Evolutionary conservation across 495 filamentous ascomycete genomes (phyloP).

Genomic region (Acidomyces sp.): DNA sequence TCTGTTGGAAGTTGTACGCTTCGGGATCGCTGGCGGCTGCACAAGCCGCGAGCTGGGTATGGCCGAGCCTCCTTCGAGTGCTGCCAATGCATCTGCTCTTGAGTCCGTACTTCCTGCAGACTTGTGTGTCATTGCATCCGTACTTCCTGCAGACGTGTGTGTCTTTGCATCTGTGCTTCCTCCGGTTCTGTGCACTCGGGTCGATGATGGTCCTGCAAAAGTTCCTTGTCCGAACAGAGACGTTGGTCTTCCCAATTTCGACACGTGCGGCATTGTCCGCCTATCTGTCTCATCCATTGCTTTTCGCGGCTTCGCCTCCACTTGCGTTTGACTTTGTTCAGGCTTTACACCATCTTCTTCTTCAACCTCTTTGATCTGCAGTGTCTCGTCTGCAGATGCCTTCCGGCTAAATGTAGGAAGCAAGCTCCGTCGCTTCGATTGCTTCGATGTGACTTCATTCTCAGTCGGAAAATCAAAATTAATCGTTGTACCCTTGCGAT

Average conservation of each 20-base stretch:
- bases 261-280: slow-evolving; percentile 13
- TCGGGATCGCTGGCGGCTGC: too few species aligned
- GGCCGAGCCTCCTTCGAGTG: slow-evolving; percentile 7
- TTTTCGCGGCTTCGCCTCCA: slow-evolving; percentile 1
- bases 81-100: slow-evolving; percentile 15
- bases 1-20: slow-evolving; percentile 13
- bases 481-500: slow-evolving; percentile 3
- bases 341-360: neutral
- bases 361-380: slow-evolving; percentile 5
- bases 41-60: too few species aligned
- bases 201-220: slow-evolving; percentile 2
- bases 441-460: neutral
- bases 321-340: neutral
- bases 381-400: slow-evolving; percentile 1
- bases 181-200: neutral
- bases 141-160: neutral
- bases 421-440: slow-evolving; percentile 16
- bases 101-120: slow-evolving; percentile 1
- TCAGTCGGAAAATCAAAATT: neutral
- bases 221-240: slow-evolving; percentile 3
- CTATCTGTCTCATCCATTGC: slow-evolving; percentile 11
- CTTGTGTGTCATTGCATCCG: slow-evolving; percentile 2
- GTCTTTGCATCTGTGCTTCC: slow-evolving; percentile 4
- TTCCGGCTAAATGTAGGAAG: slow-evolving; percentile 15
- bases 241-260: slow-evolving; percentile 8